phyloP scores from a whole-genome alignment of 2,329 filamentous ascomycete genomes.

The Phialemoniopsis sp. region DNA sequence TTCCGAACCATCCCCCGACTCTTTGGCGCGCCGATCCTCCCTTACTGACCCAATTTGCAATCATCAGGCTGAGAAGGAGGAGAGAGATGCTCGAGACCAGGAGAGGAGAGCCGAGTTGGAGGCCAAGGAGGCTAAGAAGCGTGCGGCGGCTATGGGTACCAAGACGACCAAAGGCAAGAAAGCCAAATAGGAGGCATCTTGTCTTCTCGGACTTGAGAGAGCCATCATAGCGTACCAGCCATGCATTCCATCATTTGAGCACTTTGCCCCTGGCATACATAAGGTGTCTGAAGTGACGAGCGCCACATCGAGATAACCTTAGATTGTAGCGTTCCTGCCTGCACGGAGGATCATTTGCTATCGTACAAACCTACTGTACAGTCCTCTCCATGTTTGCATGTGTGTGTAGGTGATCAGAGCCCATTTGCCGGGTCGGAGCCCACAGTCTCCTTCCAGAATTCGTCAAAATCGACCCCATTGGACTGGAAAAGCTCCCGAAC shows the following conservation, averaged over 20 bases:
- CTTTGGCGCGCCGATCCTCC: not conserved
- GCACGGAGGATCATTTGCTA: too few relatives aligned
- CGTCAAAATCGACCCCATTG: conserved; percentile 77
- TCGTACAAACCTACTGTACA: too few relatives aligned
- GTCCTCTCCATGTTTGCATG: not conserved
- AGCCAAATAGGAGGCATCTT: conserved; percentile 8
- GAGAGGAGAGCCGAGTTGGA: conserved; percentile 46
- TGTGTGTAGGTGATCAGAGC: conserved; percentile 9
- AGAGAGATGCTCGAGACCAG: conserved; percentile 47
- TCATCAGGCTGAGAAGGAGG: conserved; percentile 55
- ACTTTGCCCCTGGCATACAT: too few relatives aligned
- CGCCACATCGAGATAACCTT: too few relatives aligned
- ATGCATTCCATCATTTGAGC: too few relatives aligned
- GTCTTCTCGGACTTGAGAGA: not conserved
- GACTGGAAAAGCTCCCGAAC: conserved; percentile 72
- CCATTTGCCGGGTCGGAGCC: conserved; percentile 29
- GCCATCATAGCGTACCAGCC: too few relatives aligned
- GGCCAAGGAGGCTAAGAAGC: conserved; percentile 51
- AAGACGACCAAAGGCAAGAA: conserved; percentile 46
- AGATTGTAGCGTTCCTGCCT: not conserved
- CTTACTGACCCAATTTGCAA: not conserved
- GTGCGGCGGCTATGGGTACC: conserved; percentile 45
- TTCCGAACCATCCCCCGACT: conserved; percentile 3
- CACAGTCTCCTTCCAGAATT: conserved; percentile 67
- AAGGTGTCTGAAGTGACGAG: too few relatives aligned